Base-by-base conservation (phyloP, 306 rosid genomes). In the Vigna radiata region DNA sequence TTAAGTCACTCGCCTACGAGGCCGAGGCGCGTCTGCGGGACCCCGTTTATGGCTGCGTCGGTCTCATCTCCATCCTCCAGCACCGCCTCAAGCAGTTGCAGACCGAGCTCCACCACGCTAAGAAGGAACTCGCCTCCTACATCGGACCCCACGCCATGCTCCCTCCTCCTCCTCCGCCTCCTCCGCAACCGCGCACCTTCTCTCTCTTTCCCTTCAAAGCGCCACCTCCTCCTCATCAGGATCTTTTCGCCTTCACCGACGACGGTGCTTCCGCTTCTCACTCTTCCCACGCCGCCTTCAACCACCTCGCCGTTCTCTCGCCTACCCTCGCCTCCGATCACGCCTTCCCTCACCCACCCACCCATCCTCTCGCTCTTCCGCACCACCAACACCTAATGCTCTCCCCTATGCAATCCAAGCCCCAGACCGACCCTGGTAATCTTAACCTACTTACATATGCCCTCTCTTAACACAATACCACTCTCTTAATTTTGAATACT, bases 21-120 rank as follows among this genome's bases (percentile, higher is more conserved):
- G 88, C 88, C 0, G 83, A 82, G 41, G 84, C 80, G 11, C 82
- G 91, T 23, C 64, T 73, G 3, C 23, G 74, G 4, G 88, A 83
- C 23, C 88, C 91, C 0, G 80, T 82, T 2, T 68, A 75, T 3
- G 91, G 91, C 2, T 82, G 90, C 39, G 77, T 83, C 1, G 82
- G 84, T 4, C 50, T 77, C 29, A 64, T 85, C 31, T 47, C 81
- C 0, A 7, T 49, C 14, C 85, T 84, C 41, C 83, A 87, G 4
- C 21, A 69, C 5, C 19, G 13, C 1, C 85, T 87, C 6, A 68
- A 58, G 17, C 58, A 18, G 13, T 5, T 82, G 0, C 87, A 77
- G 62, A 4, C 1, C 1, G 80, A 87, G 16, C 82, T 87, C 47
- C 15, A 33, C 52, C 6, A 23, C 2, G 87, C 87, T 0, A 75